Percentiles rank a stretch among this genome's conserved stretches.
Conservation (phyloP, 2,329 filamentous ascomycete species). For the Fusarium avenaceum region DNA sequence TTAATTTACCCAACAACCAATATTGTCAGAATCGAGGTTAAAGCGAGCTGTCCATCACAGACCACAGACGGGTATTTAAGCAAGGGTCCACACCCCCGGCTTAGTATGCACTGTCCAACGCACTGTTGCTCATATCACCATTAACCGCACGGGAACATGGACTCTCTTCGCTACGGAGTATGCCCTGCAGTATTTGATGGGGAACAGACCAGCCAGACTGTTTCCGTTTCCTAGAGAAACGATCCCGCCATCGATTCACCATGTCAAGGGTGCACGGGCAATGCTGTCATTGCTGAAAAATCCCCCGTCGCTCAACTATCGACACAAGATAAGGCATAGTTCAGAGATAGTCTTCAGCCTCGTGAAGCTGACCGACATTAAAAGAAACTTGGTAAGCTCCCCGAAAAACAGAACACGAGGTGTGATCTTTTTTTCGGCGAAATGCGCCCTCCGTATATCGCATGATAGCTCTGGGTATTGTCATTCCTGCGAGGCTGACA, state of each 20-base stretch:
- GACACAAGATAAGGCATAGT: conserved; percentile 1
- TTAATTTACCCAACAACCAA: conserved; percentile 25
- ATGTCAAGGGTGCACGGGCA: conserved; percentile 37
- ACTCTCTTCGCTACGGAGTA: conserved; percentile 15
- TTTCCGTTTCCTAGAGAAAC: conserved; percentile 37
- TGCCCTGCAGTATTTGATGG: conserved; percentile 28
- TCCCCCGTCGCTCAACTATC: conserved; percentile 5
- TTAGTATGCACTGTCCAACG: conserved; percentile 27
- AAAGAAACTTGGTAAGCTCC: conserved; percentile 35
- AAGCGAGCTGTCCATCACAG: conserved; percentile 8
- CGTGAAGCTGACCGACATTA: conserved; percentile 35
- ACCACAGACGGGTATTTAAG: conserved; percentile 26
- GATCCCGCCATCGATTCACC: conserved; percentile 29
- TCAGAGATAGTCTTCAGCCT: conserved; percentile 28
- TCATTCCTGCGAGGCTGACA: conserved; percentile 43
- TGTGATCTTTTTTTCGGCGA: conserved; percentile 29
- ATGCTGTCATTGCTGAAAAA: conserved; percentile 23
- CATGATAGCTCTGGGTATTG: conserved; percentile 29
- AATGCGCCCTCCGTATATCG: conserved; percentile 41
- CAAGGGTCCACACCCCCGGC: conserved; percentile 33
- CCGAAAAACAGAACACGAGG: conserved; percentile 26
- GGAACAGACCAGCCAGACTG: conserved; percentile 30
- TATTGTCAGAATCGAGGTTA: conserved; percentile 29
- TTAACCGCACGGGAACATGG: conserved; percentile 8
- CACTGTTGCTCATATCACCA: conserved; percentile 29